Base-by-base conservation (phyloP, 2,329 filamentous ascomycete species). In the Colletotrichum sp. region DNA sequence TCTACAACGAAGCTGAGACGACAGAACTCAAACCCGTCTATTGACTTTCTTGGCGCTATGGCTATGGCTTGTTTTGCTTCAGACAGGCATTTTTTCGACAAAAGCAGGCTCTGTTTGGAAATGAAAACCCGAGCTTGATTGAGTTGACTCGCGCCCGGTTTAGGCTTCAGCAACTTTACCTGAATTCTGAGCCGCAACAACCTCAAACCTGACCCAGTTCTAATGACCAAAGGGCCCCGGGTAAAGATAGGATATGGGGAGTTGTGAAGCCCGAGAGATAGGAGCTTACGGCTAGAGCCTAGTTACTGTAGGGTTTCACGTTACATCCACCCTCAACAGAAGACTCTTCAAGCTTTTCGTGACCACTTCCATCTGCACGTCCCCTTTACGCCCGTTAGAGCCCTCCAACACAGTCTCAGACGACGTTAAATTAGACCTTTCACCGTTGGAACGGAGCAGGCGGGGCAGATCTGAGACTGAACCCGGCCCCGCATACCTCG, bases 371-470 rank as follows among this genome's bases (percentile, higher is more conserved):
- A 18, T 26, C 14, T 0, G 13, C 21, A 58, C 24, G n/a, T 9
- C 55, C 13, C 13, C 13, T 8, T 26, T 34, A 61, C 28, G n/a
- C 28, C 28, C 58, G 26, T 32, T n/a, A 61, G 18, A 61, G 18
- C 30, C 7, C 16, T 21, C 26, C 58, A 61, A 32, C 18, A 61
- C 43, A 4, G 43, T n/a, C 56, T 36, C 58, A 34, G 58, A 62
- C 18, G 70, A n/a, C 55, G 70, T 72, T 14, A 16, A 72, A 73
- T 61, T 55, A 73, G 56, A 32, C 70, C 70, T 28, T 14, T 14
- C 16, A 28, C 69, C 63, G 70, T 32, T 69, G 30, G 48, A 52
- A 69, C 63, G 55, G 52, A 8, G 32, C 28, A 12, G 36, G 69
- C 63, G 69, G 69, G 61, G 34, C 16, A 32, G 48, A 62, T 71